Conservation (phyloP, 2,329 filamentous ascomycete species). For the Ophiocordyceps camponoti-leonardi region DNA sequence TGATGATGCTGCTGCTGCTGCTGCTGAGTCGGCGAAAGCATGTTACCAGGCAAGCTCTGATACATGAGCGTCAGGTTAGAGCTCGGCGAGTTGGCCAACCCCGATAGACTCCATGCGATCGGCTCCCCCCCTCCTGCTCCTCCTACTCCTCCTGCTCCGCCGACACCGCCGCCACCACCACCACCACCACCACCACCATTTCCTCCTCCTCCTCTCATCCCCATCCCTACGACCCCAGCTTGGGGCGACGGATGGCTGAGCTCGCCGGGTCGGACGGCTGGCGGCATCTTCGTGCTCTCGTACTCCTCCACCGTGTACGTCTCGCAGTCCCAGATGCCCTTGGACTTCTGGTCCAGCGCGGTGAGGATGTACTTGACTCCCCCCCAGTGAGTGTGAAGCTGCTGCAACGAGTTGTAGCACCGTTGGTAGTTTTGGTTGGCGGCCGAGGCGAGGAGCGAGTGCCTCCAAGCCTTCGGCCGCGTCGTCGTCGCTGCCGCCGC, state of each 20-base stretch:
- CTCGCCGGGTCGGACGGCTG: constrained; percentile 13
- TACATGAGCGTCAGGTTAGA: constrained; percentile 73
- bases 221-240: too few relatives aligned
- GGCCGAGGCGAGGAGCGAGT: constrained; percentile 61
- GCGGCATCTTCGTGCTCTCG: constrained; percentile 44
- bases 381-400: constrained; percentile 72
- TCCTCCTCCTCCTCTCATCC: too few relatives aligned
- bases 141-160: too few relatives aligned
- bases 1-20: not conserved
- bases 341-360: constrained; percentile 71
- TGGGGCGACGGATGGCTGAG: too few relatives aligned
- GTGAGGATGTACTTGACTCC: constrained; percentile 77
- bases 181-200: too few relatives aligned
- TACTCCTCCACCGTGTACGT: constrained; percentile 57
- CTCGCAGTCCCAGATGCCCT: constrained; percentile 67
- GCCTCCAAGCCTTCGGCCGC: constrained; percentile 34
- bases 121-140: too few relatives aligned
- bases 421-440: constrained; percentile 77
- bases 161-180: too few relatives aligned
- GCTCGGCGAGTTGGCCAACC: constrained; percentile 70
- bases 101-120: constrained; percentile 77
- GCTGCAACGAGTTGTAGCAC: constrained; percentile 69
- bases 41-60: constrained; percentile 28
- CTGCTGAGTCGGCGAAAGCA: constrained; percentile 1
- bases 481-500: not conserved